These are phyloP conservation scores for Tylopilus sp. DNA, from an alignment of 768 basidiomycete species.

Conservation along the genomic window DNA sequence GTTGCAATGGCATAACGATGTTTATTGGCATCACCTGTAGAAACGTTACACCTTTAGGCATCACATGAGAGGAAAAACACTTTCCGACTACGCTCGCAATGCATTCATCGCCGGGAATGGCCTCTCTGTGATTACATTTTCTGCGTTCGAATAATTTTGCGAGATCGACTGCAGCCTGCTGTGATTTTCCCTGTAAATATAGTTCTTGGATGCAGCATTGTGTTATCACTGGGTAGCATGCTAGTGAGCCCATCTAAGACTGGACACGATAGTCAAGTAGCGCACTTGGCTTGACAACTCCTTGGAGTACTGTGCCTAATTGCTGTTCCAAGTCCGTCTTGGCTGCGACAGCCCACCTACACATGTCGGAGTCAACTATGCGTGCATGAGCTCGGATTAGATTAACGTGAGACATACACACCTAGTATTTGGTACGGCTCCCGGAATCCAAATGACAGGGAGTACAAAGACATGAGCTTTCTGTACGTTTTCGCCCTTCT, in stretches of 20 bases:
- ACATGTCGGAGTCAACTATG: constrained; percentile 84
- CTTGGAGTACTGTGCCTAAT: constrained; percentile 75
- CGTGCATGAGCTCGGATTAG: constrained; percentile 6
- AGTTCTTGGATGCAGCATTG: constrained; percentile 96
- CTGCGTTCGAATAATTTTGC: constrained; percentile 92
- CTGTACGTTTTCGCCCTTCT: constrained; percentile 93
- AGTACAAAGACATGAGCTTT: constrained; percentile 91
- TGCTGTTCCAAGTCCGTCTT: constrained; percentile 79
- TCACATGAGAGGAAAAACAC: neutral
- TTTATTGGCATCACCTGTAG: constrained; percentile 74
- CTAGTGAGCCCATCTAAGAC: constrained; percentile 32
- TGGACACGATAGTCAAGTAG: constrained; percentile 7
- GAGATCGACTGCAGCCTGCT: constrained; percentile 77
- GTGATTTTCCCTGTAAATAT: constrained; percentile 74
- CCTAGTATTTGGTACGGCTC: constrained; percentile 93
- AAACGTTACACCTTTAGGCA: constrained; percentile 5
- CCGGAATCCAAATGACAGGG: constrained; percentile 82
- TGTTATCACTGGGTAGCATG: constrained; percentile 85
- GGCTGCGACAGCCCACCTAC: constrained; percentile 59
- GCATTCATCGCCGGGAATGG: constrained; percentile 85
- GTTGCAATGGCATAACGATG: constrained; percentile 91
- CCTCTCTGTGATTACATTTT: constrained; percentile 91
- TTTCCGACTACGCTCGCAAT: constrained; percentile 76
- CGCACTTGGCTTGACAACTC: constrained; percentile 89
- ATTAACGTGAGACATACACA: constrained; percentile 32